These are phyloP conservation scores for Pythium oligandrum DNA, from an alignment of 352 stramenopile genomes.

Conservation along the genomic window DNA sequence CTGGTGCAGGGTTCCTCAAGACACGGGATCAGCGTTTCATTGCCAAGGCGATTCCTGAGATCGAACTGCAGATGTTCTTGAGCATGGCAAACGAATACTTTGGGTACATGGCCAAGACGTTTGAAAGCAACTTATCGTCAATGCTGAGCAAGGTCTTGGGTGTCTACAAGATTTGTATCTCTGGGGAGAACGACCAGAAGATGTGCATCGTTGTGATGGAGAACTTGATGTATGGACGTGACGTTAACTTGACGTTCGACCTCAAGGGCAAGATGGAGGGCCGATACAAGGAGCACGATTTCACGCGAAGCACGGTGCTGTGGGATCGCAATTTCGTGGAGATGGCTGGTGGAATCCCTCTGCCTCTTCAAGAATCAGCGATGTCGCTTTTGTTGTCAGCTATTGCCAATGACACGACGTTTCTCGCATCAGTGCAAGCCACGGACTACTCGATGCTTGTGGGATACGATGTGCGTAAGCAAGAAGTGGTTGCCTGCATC, in stretches of 20 bases:
- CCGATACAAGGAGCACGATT: constrained; percentile 47
- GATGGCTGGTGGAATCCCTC: constrained; percentile 71
- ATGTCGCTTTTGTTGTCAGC: constrained; percentile 75
- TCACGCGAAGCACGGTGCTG: constrained; percentile 38
- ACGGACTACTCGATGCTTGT: constrained; percentile 89
- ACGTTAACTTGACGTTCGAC: constrained; percentile 85
- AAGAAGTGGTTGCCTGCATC: constrained; percentile 84
- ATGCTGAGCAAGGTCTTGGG: constrained; percentile 87
- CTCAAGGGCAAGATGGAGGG: constrained; percentile 88
- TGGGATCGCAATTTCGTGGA: constrained; percentile 89
- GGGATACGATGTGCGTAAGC: constrained; percentile 81
- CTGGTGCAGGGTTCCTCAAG: constrained; percentile 80
- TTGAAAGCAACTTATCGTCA: constrained; percentile 80
- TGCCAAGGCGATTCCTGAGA: constrained; percentile 81
- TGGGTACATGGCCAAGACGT: constrained; percentile 85
- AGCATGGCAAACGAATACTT: constrained; percentile 90
- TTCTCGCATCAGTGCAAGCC: constrained; percentile 78
- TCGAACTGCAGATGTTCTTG: constrained; percentile 87
- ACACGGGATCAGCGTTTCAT: constrained; percentile 86
- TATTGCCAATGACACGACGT: constrained; percentile 83
- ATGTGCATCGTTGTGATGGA: constrained; percentile 89
- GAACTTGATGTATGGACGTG: constrained; percentile 82
- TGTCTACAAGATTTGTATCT: constrained; percentile 84
- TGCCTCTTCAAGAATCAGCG: constrained; percentile 80
- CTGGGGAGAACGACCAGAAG: constrained; percentile 60